Conservation (phyloP, 495 filamentous ascomycete genomes). For the Ascobolus immersus region DNA sequence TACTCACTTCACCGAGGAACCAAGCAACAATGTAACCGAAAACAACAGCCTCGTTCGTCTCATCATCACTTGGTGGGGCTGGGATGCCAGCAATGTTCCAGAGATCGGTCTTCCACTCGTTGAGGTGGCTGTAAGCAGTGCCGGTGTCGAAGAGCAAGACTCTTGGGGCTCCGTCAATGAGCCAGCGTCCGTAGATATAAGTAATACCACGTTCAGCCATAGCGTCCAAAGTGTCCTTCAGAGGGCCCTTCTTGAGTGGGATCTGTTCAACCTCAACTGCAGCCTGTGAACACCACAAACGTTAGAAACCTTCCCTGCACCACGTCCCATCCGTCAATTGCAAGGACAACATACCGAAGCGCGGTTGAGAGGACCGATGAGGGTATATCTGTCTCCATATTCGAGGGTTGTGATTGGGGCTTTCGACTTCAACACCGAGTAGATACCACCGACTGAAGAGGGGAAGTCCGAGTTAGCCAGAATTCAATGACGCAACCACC, state of each 20-base stretch:
- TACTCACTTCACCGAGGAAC: conserved; percentile 86
- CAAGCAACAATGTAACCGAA: conserved; percentile 94
- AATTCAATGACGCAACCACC: background rate
- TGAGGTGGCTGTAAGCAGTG: conserved; percentile 67
- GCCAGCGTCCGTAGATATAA: conserved; percentile 82
- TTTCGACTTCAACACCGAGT: conserved; percentile 96
- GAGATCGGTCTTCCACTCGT: conserved; percentile 93
- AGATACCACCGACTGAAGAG: conserved; percentile 71
- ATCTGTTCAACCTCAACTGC: conserved; percentile 90
- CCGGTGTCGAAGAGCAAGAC: conserved; percentile 88
- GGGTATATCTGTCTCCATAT: conserved; percentile 90
- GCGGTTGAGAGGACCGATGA: conserved; percentile 83
- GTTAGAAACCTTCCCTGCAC: too few species aligned
- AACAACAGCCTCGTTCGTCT: conserved; percentile 92
- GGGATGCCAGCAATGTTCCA: conserved; percentile 88
- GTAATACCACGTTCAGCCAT: conserved; percentile 82
- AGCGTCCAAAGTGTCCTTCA: conserved; percentile 56
- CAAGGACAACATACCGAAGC: conserved; percentile 38
- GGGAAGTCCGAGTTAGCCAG: conserved; percentile 1
- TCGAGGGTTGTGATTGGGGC: conserved; percentile 91
- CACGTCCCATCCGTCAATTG: background rate
- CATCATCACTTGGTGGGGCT: conserved; percentile 65
- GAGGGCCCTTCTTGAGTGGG: conserved; percentile 27
- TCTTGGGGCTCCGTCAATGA: conserved; percentile 85
- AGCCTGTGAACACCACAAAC: too few species aligned